A percentile compares a stretch with the other conserved stretches of the same genome.
Evolutionary conservation across 2,329 filamentous ascomycete genomes (phyloP).

Genomic region (Colletotrichum cordylinicola): DNA sequence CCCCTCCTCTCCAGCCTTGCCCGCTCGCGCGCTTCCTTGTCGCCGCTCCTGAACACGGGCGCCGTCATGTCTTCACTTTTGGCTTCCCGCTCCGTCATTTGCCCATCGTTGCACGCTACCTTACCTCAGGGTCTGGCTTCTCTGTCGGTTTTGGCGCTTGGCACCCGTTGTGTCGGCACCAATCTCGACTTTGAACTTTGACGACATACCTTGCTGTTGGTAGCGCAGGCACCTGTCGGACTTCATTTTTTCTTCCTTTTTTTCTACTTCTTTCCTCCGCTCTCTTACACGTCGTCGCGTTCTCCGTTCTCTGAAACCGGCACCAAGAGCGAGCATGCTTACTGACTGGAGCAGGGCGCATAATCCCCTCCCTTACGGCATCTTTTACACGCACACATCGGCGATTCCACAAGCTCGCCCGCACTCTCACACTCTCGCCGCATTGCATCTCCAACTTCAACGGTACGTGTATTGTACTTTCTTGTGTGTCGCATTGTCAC

Average conservation of each 20-base stretch:
- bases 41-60: neutral
- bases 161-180: neutral
- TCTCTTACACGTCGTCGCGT: neutral
- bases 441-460: neutral
- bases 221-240: neutral
- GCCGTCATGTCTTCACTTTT: neutral
- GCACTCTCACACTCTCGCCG: neutral
- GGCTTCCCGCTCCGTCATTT: neutral
- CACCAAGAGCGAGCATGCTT: slow-evolving; percentile 11
- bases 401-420: neutral
- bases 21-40: slow-evolving; percentile 18
- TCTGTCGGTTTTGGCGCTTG: neutral
- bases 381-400: neutral
- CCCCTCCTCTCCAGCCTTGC: slow-evolving; percentile 19
- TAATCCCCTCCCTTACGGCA: slow-evolving; percentile 7
- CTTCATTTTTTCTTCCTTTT: neutral
- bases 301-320: slow-evolving; percentile 6
- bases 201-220: neutral
- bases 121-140: neutral
- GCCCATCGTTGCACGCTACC: neutral
- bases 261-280: neutral
- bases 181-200: neutral
- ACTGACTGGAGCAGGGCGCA: slow-evolving; percentile 12
- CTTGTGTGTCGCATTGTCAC: slow-evolving; percentile 7
- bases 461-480: slow-evolving; percentile 17